Evolutionary conservation across 768 basidiomycete genomes (phyloP).

Genomic region (Exidia glandulosa): DNA sequence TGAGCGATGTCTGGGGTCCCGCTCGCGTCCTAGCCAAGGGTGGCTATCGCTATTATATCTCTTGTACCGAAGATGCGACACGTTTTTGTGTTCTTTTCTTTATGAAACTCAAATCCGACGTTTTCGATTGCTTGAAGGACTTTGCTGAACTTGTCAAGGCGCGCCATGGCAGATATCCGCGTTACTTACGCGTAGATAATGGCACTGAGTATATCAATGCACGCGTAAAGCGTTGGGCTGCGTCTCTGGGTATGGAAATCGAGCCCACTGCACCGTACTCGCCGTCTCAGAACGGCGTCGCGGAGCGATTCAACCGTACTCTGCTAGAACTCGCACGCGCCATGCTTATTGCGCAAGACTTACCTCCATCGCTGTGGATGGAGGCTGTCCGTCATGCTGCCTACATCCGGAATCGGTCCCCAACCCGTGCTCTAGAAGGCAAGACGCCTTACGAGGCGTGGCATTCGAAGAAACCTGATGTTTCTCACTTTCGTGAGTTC

Average conservation of each 20-base stretch:
- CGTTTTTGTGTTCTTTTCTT: slow-evolving; percentile 6
- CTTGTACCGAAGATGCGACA: slow-evolving; percentile 10
- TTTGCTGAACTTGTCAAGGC: slow-evolving; percentile 1
- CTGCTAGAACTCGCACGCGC: slow-evolving; percentile 18
- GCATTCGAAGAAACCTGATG: slow-evolving; percentile 7
- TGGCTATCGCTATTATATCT: slow-evolving; percentile 10
- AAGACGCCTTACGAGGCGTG: slow-evolving; percentile 9
- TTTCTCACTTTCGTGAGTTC: slow-evolving; percentile 8
- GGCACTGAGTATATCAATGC: slow-evolving; percentile 6
- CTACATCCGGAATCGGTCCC: slow-evolving; percentile 19
- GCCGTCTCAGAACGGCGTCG: slow-evolving; percentile 17
- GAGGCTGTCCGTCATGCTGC: slow-evolving; percentile 17
- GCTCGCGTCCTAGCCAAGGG: slow-evolving; percentile 9
- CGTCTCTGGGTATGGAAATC: slow-evolving; percentile 5
- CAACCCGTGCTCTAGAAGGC: slow-evolving; percentile 7
- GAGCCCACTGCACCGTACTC: slow-evolving; percentile 19
- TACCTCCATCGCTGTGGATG: slow-evolving; percentile 21
- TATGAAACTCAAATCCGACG: slow-evolving; percentile 1
- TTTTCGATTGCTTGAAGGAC: neutral
- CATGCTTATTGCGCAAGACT: slow-evolving; percentile 18
- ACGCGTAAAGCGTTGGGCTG: neutral
- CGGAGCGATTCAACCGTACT: slow-evolving; percentile 27
- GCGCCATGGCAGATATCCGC: neutral
- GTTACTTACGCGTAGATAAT: slow-evolving; percentile 4
- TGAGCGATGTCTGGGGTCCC: slow-evolving; percentile 18